Conservation (phyloP, 345 rosid genomes). For the Melastoma malabathricum region DNA sequence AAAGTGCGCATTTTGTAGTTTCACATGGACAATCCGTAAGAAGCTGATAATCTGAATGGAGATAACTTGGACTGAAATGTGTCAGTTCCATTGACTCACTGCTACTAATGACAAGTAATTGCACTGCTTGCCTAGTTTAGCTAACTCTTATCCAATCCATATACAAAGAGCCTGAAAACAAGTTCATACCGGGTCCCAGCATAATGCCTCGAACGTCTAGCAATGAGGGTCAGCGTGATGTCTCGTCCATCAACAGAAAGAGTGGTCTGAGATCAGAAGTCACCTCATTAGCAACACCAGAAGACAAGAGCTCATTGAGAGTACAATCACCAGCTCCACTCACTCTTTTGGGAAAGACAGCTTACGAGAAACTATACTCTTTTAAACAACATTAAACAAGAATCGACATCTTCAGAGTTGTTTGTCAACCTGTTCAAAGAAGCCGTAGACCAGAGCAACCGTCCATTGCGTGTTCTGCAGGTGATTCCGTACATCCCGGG, state of each 20-base stretch:
- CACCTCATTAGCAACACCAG: slow-evolving; percentile 8
- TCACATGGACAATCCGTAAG: too few species aligned
- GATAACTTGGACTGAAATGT: too few species aligned
- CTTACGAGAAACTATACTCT: too few species aligned
- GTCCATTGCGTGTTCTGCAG: slow-evolving; percentile 93
- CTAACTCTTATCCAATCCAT: too few species aligned
- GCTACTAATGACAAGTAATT: too few species aligned
- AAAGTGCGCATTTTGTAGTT: too few species aligned
- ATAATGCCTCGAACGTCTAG: slow-evolving; percentile 96
- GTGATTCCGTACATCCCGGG: slow-evolving; percentile 76
- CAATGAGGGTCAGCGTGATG: slow-evolving; percentile 70
- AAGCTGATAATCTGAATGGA: too few species aligned
- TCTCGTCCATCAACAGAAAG: slow-evolving; percentile 67
- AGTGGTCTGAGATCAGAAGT: slow-evolving; percentile 38
- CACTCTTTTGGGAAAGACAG: too few species aligned
- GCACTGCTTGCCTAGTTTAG: too few species aligned
- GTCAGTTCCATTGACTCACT: too few species aligned
- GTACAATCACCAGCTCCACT: too few species aligned
- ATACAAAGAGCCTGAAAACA: background rate
- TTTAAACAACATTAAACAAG: background rate
- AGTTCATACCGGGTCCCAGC: slow-evolving; percentile 85
- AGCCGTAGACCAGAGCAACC: slow-evolving; percentile 92
- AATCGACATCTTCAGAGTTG: slow-evolving; percentile 9
- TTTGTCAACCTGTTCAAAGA: slow-evolving; percentile 77
- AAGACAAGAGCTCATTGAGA: slow-evolving; percentile 2